A percentile compares a stretch with the other conserved stretches of the same genome.
These are phyloP conservation scores for Cryphonectria nitschkei DNA, from an alignment of 2,329 filamentous ascomycete genomes.

Conservation along the genomic window DNA sequence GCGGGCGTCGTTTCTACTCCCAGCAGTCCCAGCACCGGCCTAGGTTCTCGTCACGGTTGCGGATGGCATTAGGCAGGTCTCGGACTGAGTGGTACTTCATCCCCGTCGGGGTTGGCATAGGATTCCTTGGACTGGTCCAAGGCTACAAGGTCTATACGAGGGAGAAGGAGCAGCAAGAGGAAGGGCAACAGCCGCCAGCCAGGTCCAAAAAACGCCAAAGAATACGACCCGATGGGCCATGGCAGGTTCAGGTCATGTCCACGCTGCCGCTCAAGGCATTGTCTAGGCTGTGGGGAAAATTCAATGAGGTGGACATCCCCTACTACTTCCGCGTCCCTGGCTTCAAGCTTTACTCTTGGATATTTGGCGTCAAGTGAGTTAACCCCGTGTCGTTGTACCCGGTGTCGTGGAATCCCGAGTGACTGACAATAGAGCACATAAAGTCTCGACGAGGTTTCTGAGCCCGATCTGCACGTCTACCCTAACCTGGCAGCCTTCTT, in stretches of 20 bases:
- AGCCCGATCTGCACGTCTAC: slow-evolving; percentile 86
- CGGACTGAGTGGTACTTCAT: slow-evolving; percentile 88
- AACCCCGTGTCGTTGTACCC: neutral
- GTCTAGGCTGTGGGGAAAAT: slow-evolving; percentile 85
- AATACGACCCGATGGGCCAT: slow-evolving; percentile 82
- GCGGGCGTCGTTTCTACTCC: slow-evolving; percentile 41
- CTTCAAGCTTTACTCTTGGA: slow-evolving; percentile 87
- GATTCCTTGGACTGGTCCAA: slow-evolving; percentile 80
- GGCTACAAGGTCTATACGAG: slow-evolving; percentile 73
- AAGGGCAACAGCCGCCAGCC: slow-evolving; percentile 34
- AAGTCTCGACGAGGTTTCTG: slow-evolving; percentile 78
- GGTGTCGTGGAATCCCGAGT: slow-evolving; percentile 17
- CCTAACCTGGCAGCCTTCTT: slow-evolving; percentile 96
- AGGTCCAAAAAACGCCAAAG: slow-evolving; percentile 58
- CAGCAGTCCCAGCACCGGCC: slow-evolving; percentile 50
- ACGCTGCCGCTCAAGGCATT: slow-evolving; percentile 89
- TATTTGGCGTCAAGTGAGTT: slow-evolving; percentile 81
- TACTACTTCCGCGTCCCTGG: slow-evolving; percentile 87
- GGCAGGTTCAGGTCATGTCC: slow-evolving; percentile 93
- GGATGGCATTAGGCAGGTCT: slow-evolving; percentile 53
- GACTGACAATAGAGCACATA: slow-evolving; percentile 42
- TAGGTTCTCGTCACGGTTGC: slow-evolving; percentile 56
- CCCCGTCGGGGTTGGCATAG: slow-evolving; percentile 82
- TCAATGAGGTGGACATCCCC: slow-evolving; percentile 87
- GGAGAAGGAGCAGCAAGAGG: slow-evolving; percentile 57